A percentile compares a stretch with the other conserved stretches of the same genome.
Evolutionary conservation across 2,329 filamentous ascomycete species (phyloP).

Genomic region (Penicillium aurantiogriseum): DNA sequence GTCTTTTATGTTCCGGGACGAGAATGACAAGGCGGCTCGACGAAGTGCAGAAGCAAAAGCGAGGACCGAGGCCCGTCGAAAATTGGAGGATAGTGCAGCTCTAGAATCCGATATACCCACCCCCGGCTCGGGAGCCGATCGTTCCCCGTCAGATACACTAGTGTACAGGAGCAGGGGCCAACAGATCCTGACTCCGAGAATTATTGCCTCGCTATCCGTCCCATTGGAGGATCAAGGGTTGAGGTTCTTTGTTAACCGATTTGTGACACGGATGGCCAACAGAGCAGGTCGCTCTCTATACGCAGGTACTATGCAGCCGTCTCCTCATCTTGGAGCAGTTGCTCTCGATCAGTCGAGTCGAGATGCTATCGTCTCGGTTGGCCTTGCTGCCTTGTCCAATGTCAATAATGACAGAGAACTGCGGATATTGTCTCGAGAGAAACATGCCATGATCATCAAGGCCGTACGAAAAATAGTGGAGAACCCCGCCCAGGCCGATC

Average conservation of each 20-base stretch:
- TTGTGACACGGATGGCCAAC: slow-evolving; percentile 14
- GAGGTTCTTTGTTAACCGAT: slow-evolving; percentile 25
- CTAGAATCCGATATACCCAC: slow-evolving; percentile 1
- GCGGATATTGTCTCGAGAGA: slow-evolving; percentile 19
- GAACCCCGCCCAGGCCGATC: slow-evolving; percentile 14
- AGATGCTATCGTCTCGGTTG: slow-evolving; percentile 25
- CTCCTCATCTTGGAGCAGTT: slow-evolving; percentile 8
- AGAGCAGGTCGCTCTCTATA: neutral
- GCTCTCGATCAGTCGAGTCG: slow-evolving; percentile 13
- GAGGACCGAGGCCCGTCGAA: slow-evolving; percentile 18
- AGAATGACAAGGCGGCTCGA: slow-evolving; percentile 28
- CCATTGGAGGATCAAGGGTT: slow-evolving; percentile 24
- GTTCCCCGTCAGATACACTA: neutral
- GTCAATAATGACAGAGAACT: slow-evolving; percentile 20
- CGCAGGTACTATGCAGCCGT: neutral
- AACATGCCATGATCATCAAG: slow-evolving; percentile 21
- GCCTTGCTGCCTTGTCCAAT: slow-evolving; percentile 28
- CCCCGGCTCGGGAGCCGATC: neutral
- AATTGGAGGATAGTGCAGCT: slow-evolving; percentile 1
- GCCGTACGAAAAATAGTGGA: slow-evolving; percentile 17
- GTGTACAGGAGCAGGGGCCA: neutral
- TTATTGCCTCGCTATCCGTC: slow-evolving; percentile 6
- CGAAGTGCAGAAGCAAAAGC: slow-evolving; percentile 23
- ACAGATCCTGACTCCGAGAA: neutral
- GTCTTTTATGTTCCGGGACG: slow-evolving; percentile 30